phyloP scores from a whole-genome alignment of 2,329 filamentous ascomycete genomes.

The Venturia effusa region DNA sequence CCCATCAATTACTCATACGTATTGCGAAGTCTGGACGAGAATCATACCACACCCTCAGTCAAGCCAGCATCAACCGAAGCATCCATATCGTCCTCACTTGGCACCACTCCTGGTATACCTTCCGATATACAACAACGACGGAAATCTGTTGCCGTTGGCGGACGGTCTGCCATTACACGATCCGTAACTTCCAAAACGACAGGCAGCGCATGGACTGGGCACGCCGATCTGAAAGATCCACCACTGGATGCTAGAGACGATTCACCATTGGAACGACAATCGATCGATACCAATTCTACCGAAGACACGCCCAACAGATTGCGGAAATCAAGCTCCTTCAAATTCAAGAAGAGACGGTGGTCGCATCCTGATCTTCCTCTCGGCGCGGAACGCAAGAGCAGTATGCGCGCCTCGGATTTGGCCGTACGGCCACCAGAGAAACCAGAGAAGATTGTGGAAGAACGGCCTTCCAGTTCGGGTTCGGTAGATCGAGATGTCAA shows the following conservation, averaged over 20 bases:
- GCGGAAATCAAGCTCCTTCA: neutral
- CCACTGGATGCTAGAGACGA: slow-evolving; percentile 10
- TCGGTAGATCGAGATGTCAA: slow-evolving; percentile 65
- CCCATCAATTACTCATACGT: slow-evolving; percentile 30
- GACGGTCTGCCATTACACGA: neutral
- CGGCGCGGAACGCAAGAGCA: slow-evolving; percentile 25
- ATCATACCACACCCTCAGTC: neutral
- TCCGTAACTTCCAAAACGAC: neutral
- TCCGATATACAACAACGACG: neutral
- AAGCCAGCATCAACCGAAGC: neutral
- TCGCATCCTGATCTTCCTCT: slow-evolving; percentile 30
- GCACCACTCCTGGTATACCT: neutral
- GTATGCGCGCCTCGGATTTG: slow-evolving; percentile 17
- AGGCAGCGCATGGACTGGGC: neutral
- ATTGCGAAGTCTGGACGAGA: slow-evolving; percentile 22
- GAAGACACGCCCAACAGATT: neutral
- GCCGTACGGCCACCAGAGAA: slow-evolving; percentile 19
- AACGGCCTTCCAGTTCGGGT: slow-evolving; percentile 63
- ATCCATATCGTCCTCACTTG: neutral
- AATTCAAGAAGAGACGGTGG: slow-evolving; percentile 27
- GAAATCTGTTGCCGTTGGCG: slow-evolving; percentile 3
- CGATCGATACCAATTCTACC: neutral
- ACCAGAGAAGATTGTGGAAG: slow-evolving; percentile 12
- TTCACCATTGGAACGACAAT: slow-evolving; percentile 13
- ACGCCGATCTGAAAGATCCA: slow-evolving; percentile 6